Base-by-base conservation (phyloP, 2,329 filamentous ascomycete species). In the Neonectria punicea region DNA sequence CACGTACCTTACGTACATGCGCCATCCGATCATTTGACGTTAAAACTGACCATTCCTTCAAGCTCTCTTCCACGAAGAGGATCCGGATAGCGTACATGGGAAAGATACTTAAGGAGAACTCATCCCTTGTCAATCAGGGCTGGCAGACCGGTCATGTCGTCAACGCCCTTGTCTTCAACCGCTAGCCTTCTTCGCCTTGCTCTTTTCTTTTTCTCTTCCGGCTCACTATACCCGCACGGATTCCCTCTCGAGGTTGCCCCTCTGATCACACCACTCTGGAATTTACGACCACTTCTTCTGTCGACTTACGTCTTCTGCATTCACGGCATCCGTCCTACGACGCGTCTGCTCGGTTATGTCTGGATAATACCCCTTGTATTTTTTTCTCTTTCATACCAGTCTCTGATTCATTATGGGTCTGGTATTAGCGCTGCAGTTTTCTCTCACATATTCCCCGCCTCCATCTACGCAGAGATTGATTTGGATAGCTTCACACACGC, bases 51-150 rank as follows among this genome's bases (percentile, higher is more conserved):
- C 34, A 16, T 1, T 2, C 6, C 39, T n/a, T 13, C 16, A 70
- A 92, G 91, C 81, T 94, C 34, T 78, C 85, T 2, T 76, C 82
- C 8, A 82, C 81, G 49, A 88, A 87, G 66, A 86, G 84, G 53
- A 83, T 97, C 55, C 88, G 89, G 58, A 86, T 97, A 64, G 90
- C 89, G 20, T 97, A 97, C 77, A 86, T 96, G 79, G 94, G 94
- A 70, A 93, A 90, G 76, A 87, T 94, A 55, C 85, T 97, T 50
- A 89, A 90, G 69, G 92, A 95, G 68, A 84, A 85, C 58, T 77
- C 87, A 20, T 85, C 90, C 1, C 81, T 97, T 18, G 78, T 83
- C 49, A 85, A 86, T 3, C 91, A 96, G 71, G 92, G 91, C 53
- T 97, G 93, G 92, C 87, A 89, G 72, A 84, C 87, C 66, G 92